These are phyloP conservation scores for Coccinonectria pachysandricola DNA, from an alignment of 2,329 filamentous ascomycete species.

Conservation along the genomic window DNA sequence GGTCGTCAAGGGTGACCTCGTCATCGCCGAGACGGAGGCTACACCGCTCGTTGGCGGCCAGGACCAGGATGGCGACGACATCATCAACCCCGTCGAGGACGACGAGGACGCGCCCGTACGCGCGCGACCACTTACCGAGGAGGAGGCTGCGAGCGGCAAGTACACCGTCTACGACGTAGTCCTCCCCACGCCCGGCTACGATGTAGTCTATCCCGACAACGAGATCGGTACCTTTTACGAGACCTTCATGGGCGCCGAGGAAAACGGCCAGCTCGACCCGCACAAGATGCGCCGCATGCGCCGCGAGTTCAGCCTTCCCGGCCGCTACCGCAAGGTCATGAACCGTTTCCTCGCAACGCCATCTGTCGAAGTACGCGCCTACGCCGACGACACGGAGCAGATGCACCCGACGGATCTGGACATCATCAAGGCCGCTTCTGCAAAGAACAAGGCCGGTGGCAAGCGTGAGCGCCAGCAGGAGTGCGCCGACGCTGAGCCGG, in stretches of 20 bases:
- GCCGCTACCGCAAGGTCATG: slow-evolving; percentile 78
- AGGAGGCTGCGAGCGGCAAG: slow-evolving; percentile 66
- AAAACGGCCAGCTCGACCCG: slow-evolving; percentile 71
- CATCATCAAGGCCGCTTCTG: slow-evolving; percentile 41
- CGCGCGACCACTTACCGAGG: slow-evolving; percentile 62
- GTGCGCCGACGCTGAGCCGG: slow-evolving; percentile 7
- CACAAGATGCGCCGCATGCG: slow-evolving; percentile 77
- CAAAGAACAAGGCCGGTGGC: slow-evolving; percentile 6
- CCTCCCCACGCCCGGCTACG: slow-evolving; percentile 83
- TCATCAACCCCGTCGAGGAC: slow-evolving; percentile 31
- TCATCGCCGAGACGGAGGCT: slow-evolving; percentile 41
- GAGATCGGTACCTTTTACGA: slow-evolving; percentile 74
- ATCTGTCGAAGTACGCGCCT: slow-evolving; percentile 59
- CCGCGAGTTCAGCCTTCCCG: slow-evolving; percentile 80
- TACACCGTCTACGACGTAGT: slow-evolving; percentile 84
- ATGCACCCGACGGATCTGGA: slow-evolving; percentile 85
- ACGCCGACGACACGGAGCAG: slow-evolving; percentile 64
- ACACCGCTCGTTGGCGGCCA: slow-evolving; percentile 39
- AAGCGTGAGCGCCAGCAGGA: slow-evolving; percentile 12
- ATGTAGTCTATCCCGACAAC: slow-evolving; percentile 78
- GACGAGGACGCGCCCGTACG: slow-evolving; percentile 37
- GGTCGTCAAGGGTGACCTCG: slow-evolving; percentile 77
- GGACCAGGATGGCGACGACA: slow-evolving; percentile 45
- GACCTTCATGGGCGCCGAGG: slow-evolving; percentile 71
- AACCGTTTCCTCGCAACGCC: slow-evolving; percentile 57